Conservation (phyloP, 768 basidiomycete genomes). For the Kwoniella pini region DNA sequence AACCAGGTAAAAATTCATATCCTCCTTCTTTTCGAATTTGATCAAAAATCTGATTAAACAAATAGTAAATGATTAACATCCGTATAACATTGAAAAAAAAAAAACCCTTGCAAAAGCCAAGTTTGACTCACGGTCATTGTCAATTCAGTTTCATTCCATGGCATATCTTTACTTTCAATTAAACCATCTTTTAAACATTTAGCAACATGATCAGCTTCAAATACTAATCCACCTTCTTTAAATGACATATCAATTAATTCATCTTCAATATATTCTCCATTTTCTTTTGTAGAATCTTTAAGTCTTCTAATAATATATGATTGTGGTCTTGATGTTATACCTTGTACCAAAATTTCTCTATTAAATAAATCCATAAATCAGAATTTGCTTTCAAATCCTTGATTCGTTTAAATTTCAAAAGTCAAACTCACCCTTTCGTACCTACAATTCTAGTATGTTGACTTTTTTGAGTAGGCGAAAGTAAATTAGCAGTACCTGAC, state of each 20-base stretch:
- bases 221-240: constrained; percentile 36
- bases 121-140: constrained; percentile 38
- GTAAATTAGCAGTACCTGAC: constrained; percentile 30
- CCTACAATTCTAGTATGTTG: constrained; percentile 37
- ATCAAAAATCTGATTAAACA: constrained; percentile 34
- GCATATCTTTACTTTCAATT: constrained; percentile 30
- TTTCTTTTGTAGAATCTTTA: constrained; percentile 9
- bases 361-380: too few relatives aligned
- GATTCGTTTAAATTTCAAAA: too few relatives aligned
- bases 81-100: too few relatives aligned
- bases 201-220: constrained; percentile 44
- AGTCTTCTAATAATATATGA: constrained; percentile 20
- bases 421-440: constrained; percentile 38
- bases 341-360: constrained; percentile 38
- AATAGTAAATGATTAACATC: too few relatives aligned
- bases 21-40: constrained; percentile 40
- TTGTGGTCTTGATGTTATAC: constrained; percentile 31
- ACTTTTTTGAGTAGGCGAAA: constrained; percentile 16
- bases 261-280: constrained; percentile 15
- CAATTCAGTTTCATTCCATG: constrained; percentile 34
- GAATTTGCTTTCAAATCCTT: too few relatives aligned
- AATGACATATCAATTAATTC: constrained; percentile 31
- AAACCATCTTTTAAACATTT: constrained; percentile 34
- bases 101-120: not conserved
- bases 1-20: constrained; percentile 35